Evolutionary conservation across 1,284 basidiomycete species (phyloP).

Genomic region (Lentinula novae-zelandiae): DNA sequence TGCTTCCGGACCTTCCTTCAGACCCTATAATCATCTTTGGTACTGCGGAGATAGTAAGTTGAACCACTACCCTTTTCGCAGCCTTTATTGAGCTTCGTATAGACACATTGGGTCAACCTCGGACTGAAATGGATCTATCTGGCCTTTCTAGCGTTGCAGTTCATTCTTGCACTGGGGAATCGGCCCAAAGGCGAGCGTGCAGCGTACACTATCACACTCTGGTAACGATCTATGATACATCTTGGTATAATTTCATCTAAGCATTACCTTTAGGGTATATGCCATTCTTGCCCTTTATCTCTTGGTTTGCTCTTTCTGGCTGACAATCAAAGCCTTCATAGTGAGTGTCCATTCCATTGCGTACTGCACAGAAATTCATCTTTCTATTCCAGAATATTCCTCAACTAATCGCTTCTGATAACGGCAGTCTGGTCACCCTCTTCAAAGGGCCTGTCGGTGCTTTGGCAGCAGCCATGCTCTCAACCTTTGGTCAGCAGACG

Average conservation of each 20-base stretch:
- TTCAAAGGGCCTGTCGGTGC: constrained; percentile 78
- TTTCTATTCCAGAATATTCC: constrained; percentile 50
- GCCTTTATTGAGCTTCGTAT: background rate
- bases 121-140: constrained; percentile 87
- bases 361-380: background rate
- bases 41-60: constrained; percentile 55
- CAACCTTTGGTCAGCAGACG: constrained; percentile 67
- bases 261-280: constrained; percentile 57
- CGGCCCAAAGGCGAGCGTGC: constrained; percentile 91
- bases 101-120: constrained; percentile 92
- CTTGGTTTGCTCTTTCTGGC: constrained; percentile 79
- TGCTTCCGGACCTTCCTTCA: constrained; percentile 59
- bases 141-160: constrained; percentile 80
- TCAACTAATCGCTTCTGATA: constrained; percentile 39
- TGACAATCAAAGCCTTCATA: constrained; percentile 76
- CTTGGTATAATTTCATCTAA: background rate
- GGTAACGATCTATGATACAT: constrained; percentile 36
- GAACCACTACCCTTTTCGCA: background rate
- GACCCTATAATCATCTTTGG: constrained; percentile 64
- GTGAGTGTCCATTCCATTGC: constrained; percentile 35
- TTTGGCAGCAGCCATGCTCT: constrained; percentile 83
- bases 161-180: constrained; percentile 94
- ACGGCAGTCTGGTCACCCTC: constrained; percentile 52
- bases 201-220: constrained; percentile 81
- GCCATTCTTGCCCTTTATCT: constrained; percentile 79